A percentile compares a stretch with the other conserved stretches of the same genome.
phyloP scores from a whole-genome alignment of 106 monocot genomes.

The Acorus calamus region DNA sequence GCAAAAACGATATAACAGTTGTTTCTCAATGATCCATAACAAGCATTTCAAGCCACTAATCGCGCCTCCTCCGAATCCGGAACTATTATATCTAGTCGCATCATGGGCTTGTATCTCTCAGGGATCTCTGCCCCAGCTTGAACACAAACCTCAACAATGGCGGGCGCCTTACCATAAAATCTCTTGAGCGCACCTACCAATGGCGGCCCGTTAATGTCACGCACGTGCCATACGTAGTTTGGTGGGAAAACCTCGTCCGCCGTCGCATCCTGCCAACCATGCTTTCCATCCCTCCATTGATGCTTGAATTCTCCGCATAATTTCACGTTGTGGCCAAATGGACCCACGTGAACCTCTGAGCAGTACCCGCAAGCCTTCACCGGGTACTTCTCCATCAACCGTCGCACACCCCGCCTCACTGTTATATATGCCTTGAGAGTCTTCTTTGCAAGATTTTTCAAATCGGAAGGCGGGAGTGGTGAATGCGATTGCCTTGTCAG shows the following conservation, averaged over 20 bases:
- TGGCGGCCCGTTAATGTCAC: constrained; percentile 38
- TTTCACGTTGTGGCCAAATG: constrained; percentile 93
- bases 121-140: constrained; percentile 89
- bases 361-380: constrained; percentile 93
- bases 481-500: constrained; percentile 3
- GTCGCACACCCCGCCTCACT: constrained; percentile 45
- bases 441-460: constrained; percentile 42
- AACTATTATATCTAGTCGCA: constrained; percentile 77
- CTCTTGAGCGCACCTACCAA: constrained; percentile 39
- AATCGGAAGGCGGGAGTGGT: constrained; percentile 9
- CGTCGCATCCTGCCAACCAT: constrained; percentile 89
- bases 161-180: constrained; percentile 86
- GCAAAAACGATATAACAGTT: no score
- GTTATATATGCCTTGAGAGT: constrained; percentile 71
- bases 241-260: constrained; percentile 74
- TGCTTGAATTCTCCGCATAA: constrained; percentile 95
- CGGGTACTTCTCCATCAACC: constrained; percentile 74
- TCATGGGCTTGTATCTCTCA: constrained; percentile 62
- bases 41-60: constrained; percentile 34
- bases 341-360: constrained; percentile 86
- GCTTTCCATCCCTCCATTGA: constrained; percentile 92
- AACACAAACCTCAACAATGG: constrained; percentile 81
- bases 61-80: constrained; percentile 71
- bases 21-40: no score
- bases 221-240: constrained; percentile 82